A percentile compares a stretch with the other conserved stretches of the same genome.
These are phyloP conservation scores for Trametes hirsuta DNA, from an alignment of 1,284 basidiomycete genomes.

Conservation along the genomic window DNA sequence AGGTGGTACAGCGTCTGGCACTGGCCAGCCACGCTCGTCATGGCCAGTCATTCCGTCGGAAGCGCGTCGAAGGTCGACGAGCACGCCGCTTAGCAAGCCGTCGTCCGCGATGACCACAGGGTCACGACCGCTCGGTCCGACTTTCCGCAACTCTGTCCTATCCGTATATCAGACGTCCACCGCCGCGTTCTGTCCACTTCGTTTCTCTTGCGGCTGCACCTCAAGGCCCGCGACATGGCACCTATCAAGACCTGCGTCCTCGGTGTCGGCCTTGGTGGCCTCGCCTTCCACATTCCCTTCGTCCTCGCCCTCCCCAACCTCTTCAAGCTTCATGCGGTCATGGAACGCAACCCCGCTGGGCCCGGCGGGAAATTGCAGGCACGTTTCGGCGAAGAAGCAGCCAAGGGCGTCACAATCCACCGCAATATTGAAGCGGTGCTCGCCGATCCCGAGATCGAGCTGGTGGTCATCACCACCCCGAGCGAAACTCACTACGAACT, in stretches of 20 bases:
- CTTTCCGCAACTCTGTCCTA: not conserved
- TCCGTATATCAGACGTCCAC: not conserved
- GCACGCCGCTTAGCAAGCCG: constrained; percentile 6
- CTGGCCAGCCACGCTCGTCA: not conserved
- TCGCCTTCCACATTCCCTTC: constrained; percentile 83
- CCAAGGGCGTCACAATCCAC: constrained; percentile 52
- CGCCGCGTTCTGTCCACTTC: not conserved
- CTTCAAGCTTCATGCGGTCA: constrained; percentile 73
- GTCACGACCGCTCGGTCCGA: constrained; percentile 9
- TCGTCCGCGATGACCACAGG: not conserved
- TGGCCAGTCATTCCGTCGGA: not conserved
- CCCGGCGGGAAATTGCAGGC: constrained; percentile 65
- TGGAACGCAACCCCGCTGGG: constrained; percentile 59
- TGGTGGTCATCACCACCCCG: constrained; percentile 77
- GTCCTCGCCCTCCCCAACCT: constrained; percentile 73
- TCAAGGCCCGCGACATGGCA: constrained; percentile 15
- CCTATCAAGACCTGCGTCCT: constrained; percentile 75
- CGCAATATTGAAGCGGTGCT: constrained; percentile 58
- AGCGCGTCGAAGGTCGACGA: not conserved
- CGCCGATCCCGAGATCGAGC: constrained; percentile 62
- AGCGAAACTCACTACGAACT: constrained; percentile 81
- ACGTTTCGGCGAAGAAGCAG: constrained; percentile 56
- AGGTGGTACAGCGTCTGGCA: not conserved
- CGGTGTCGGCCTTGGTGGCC: constrained; percentile 75
- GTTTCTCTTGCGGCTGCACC: not conserved